A percentile compares a stretch with the other conserved stretches of the same genome.
Conservation (phyloP, 1,139 yeast genomes). For the Yamadazyma mexicana region DNA sequence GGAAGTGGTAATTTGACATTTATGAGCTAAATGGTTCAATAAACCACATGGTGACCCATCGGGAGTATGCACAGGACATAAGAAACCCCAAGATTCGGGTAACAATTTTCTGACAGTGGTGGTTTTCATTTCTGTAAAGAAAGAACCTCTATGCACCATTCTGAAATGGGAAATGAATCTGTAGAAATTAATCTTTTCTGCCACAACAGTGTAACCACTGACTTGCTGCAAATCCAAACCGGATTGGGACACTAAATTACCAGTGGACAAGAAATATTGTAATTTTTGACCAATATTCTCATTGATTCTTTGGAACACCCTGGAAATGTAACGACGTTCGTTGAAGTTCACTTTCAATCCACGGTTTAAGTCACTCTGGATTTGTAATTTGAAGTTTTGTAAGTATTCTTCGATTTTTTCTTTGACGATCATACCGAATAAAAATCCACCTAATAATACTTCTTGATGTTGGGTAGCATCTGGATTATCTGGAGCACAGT, state of each 20-base stretch:
- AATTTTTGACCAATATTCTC: conserved; percentile 94
- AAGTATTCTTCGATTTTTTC: conserved; percentile 95
- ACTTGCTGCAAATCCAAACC: conserved; percentile 98
- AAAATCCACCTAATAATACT: conserved; percentile 90
- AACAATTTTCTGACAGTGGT: conserved; percentile 94
- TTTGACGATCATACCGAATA: conserved; percentile 94
- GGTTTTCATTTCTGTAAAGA: conserved; percentile 96
- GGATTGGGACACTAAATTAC: conserved; percentile 87
- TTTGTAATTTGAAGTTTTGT: conserved; percentile 67
- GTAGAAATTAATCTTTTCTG: conserved; percentile 95
- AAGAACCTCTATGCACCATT: conserved; percentile 99
- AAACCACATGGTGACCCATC: conserved; percentile 99
- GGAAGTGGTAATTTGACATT: conserved; percentile 81
- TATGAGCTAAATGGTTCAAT: conserved; percentile 93
- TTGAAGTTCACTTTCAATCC: conserved; percentile 81
- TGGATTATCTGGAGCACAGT: conserved; percentile 96
- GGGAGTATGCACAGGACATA: conserved; percentile 99
- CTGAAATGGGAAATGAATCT: conserved; percentile 96
- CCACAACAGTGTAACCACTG: conserved; percentile 97
- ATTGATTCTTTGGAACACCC: conserved; percentile 77
- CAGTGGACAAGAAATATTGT: conserved; percentile 93
- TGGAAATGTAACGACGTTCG: conserved; percentile 78
- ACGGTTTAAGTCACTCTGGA: conserved; percentile 78
- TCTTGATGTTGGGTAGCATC: conserved; percentile 99
- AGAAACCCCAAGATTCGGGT: conserved; percentile 98